Evolutionary conservation across 441 rosid genomes (phyloP).

Genomic region (Eugenia klotzschiana): DNA sequence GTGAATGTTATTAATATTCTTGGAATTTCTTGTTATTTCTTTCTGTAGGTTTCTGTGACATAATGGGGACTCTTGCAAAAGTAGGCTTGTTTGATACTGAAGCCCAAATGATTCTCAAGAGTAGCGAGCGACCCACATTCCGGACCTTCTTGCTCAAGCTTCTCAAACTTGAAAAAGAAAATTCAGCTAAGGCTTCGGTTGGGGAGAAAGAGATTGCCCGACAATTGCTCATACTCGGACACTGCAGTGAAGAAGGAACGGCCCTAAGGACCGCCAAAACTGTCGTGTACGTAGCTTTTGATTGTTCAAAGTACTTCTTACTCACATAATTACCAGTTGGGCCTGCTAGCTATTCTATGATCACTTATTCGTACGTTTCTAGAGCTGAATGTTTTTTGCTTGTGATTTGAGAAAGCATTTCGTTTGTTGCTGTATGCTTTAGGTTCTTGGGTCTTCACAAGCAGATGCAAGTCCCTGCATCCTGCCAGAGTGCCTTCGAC

Average conservation of each 20-base stretch:
- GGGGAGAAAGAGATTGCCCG: slow-evolving; percentile 49
- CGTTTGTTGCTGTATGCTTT: not conserved
- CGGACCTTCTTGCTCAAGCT: slow-evolving; percentile 38
- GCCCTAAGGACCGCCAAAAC: slow-evolving; percentile 66
- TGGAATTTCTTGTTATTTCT: not conserved
- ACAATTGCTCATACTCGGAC: slow-evolving; percentile 45
- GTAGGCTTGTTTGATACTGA: slow-evolving; percentile 47
- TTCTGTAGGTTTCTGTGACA: slow-evolving; percentile 54
- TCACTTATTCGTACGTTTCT: not conserved
- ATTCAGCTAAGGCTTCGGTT: slow-evolving; percentile 5
- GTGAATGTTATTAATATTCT: not conserved
- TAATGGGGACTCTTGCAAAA: slow-evolving; percentile 61
- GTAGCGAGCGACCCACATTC: slow-evolving; percentile 31
- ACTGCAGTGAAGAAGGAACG: slow-evolving; percentile 36
- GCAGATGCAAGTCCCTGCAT: slow-evolving; percentile 44
- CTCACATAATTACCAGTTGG: not conserved
- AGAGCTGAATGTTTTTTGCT: not conserved
- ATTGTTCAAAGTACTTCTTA: not conserved
- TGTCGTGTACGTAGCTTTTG: slow-evolving; percentile 32
- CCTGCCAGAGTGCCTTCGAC: slow-evolving; percentile 52
- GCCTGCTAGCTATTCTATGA: not conserved
- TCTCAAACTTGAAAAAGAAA: slow-evolving; percentile 22
- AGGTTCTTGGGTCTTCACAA: slow-evolving; percentile 71
- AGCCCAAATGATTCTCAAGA: slow-evolving; percentile 30
- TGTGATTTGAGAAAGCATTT: not conserved